Conservation (phyloP, 2,329 filamentous ascomycete species). For the Biscogniauxia mediterranea region DNA sequence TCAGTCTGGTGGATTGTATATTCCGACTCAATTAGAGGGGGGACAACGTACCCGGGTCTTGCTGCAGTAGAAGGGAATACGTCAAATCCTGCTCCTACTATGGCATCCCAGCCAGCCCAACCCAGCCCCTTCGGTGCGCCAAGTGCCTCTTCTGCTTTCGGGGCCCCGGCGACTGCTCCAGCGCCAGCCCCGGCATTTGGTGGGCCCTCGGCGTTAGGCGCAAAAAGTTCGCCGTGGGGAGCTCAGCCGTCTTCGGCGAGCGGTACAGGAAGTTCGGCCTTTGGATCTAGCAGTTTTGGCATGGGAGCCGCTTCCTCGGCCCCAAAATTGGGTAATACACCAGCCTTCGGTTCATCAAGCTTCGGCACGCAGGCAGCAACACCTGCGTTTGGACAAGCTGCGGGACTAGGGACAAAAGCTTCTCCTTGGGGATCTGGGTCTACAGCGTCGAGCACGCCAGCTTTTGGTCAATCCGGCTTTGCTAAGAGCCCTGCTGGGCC, state of each 20-base stretch:
- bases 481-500: conserved; percentile 30
- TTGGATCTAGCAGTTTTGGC: conserved; percentile 47
- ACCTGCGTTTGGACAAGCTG: conserved; percentile 53
- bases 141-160: conserved; percentile 40
- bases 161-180: conserved; percentile 34
- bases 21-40: conserved; percentile 75
- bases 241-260: conserved; percentile 31
- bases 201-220: conserved; percentile 46
- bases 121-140: conserved; percentile 22
- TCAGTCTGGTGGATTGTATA: conserved; percentile 92
- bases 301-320: conserved; percentile 33
- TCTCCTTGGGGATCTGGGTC: conserved; percentile 54
- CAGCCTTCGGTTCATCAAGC: conserved; percentile 41
- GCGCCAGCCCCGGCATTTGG: conserved; percentile 47
- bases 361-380: conserved; percentile 32
- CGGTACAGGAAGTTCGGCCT: conserved; percentile 31
- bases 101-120: conserved; percentile 33
- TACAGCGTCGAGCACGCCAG: conserved; percentile 36
- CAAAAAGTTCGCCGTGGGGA: conserved; percentile 53
- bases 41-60: conserved; percentile 71
- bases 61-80: conserved; percentile 43
- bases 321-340: conserved; percentile 47
- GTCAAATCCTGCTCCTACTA: conserved; percentile 29
- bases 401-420: conserved; percentile 44
- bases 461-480: conserved; percentile 57